These are phyloP conservation scores for Polygonum maritimum DNA, from an alignment of 148 eudicot genomes.

Conservation along the genomic window DNA sequence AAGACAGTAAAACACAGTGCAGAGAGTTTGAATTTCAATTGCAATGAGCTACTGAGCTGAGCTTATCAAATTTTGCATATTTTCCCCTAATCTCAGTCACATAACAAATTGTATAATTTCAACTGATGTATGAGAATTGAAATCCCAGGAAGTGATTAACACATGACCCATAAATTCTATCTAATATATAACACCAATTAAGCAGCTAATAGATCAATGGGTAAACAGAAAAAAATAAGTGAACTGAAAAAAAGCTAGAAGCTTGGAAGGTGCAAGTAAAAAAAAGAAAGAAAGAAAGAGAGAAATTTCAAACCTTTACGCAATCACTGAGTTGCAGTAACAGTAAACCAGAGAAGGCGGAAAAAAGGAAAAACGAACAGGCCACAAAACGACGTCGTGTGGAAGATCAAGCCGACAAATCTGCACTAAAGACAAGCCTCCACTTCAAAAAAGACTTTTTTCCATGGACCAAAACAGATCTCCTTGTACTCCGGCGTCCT, in stretches of 20 bases:
- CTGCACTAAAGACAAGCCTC: not conserved
- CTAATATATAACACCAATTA: not conserved
- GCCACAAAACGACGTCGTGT: slow-evolving; percentile 10
- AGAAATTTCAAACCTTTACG: slow-evolving; percentile 1
- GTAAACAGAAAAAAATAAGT: not conserved
- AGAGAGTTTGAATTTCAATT: not conserved
- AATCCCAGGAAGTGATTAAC: not conserved
- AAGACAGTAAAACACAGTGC: not conserved
- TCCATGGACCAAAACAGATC: slow-evolving; percentile 4
- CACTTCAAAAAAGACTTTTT: slow-evolving; percentile 4
- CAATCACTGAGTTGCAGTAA: slow-evolving; percentile 3
- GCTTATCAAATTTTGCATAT: not conserved
- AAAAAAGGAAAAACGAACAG: not conserved
- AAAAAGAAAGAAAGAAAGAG: not conserved
- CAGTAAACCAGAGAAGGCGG: not conserved
- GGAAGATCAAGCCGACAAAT: not conserved
- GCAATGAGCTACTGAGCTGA: not conserved
- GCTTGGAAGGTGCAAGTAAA: not conserved
- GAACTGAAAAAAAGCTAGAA: not conserved
- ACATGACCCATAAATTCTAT: not conserved
- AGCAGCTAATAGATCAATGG: not conserved
- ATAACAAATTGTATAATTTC: not conserved
- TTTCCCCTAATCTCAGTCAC: not conserved
- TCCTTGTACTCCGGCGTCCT: not conserved
- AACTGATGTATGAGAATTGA: not conserved